phyloP scores from a whole-genome alignment of 1,139 yeast genomes.

The Taphrina betulina region DNA sequence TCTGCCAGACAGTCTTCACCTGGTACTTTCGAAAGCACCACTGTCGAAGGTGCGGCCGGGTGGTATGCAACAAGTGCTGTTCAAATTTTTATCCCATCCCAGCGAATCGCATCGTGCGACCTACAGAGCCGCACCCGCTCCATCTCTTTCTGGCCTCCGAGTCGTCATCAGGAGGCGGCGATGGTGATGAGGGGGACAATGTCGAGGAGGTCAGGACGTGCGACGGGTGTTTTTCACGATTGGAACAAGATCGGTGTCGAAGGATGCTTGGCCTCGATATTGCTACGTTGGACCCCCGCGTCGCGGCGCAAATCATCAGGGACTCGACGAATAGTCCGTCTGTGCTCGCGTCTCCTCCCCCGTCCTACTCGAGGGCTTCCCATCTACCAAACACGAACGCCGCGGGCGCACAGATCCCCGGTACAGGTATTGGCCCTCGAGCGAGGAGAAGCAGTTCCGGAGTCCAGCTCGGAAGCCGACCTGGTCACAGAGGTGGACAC shows the following conservation, averaged over 20 bases:
- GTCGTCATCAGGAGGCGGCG: background rate
- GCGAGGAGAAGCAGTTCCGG: background rate
- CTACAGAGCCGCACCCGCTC: constrained; percentile 63
- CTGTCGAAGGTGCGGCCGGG: constrained; percentile 78
- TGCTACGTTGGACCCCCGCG: constrained; percentile 15
- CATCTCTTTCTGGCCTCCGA: constrained; percentile 61
- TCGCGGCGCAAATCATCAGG: constrained; percentile 25
- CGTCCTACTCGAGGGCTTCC: constrained; percentile 6
- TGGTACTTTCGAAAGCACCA: constrained; percentile 83
- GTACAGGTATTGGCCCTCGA: background rate
- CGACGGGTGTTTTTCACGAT: constrained; percentile 23
- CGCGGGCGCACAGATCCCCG: background rate
- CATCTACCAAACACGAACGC: background rate
- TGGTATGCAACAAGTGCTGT: constrained; percentile 67
- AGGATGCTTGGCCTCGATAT: constrained; percentile 30
- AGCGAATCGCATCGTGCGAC: constrained; percentile 53
- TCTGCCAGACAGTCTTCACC: constrained; percentile 60
- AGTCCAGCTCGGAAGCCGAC: background rate
- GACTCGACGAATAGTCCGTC: constrained; percentile 13
- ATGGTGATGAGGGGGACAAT: no score
- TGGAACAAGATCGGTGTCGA: constrained; percentile 30
- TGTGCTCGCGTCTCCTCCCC: constrained; percentile 23
- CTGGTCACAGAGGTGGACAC: background rate
- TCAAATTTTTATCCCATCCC: constrained; percentile 41
- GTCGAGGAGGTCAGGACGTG: constrained; percentile 28